Evolutionary conservation across 1,139 yeast species (phyloP).

Genomic region (Yueomyces sp.): DNA sequence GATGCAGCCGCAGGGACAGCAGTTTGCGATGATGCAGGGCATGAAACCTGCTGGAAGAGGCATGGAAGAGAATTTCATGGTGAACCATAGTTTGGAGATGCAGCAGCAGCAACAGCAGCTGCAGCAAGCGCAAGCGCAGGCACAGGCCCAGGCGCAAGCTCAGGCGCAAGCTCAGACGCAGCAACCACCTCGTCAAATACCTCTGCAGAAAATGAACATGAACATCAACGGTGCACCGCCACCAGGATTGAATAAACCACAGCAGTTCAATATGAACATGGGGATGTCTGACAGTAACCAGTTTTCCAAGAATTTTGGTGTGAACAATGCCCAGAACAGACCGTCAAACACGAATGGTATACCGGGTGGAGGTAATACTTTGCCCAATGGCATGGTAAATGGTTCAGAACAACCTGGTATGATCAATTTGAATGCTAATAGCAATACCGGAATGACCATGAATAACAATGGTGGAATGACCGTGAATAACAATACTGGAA

Average conservation of each 20-base stretch:
- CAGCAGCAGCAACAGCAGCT: constrained; percentile 11
- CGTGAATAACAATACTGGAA: too few relatives aligned
- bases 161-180: constrained; percentile 5
- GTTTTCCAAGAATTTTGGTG: not conserved
- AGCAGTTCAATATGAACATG: constrained; percentile 1
- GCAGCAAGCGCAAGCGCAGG: constrained; percentile 9
- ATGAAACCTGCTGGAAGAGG: constrained; percentile 8
- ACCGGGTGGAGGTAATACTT: too few relatives aligned
- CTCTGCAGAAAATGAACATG: constrained; percentile 1
- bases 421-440: too few relatives aligned
- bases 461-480: too few relatives aligned
- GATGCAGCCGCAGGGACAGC: constrained; percentile 1
- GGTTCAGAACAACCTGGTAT: too few relatives aligned
- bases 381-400: too few relatives aligned
- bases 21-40: constrained; percentile 7
- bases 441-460: too few relatives aligned
- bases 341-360: too few relatives aligned
- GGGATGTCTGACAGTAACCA: not conserved
- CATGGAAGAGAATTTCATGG: constrained; percentile 8
- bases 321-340: too few relatives aligned
- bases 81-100: constrained; percentile 19
- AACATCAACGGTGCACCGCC: constrained; percentile 3
- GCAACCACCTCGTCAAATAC: constrained; percentile 1
- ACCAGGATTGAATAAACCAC: constrained; percentile 10
- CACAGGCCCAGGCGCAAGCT: constrained; percentile 7